phyloP scores from a whole-genome alignment of 108 stramenopile genomes.

The Cyclotella sp. region DNA sequence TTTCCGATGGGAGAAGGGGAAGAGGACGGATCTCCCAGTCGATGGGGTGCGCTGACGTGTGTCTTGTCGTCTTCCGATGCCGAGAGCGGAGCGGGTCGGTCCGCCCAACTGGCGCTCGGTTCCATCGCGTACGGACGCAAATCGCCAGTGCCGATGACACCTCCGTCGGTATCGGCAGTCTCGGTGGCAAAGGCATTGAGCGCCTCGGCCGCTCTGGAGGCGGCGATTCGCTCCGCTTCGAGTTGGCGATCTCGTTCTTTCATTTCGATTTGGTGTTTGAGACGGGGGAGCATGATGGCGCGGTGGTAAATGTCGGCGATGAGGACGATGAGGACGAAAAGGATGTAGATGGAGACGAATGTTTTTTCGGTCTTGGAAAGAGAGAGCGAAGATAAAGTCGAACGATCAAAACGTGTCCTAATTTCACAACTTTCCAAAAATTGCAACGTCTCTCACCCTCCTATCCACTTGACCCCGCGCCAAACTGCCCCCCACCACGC shows the following conservation, averaged over 20 bases:
- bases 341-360: constrained; percentile 62
- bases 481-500: constrained; percentile 66
- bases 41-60: constrained; percentile 24
- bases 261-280: constrained; percentile 37
- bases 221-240: constrained; percentile 41
- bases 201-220: constrained; percentile 39
- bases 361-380: constrained; percentile 22
- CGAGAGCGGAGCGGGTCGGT: not conserved
- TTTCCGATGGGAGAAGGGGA: constrained; percentile 11
- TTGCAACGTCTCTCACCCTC: constrained; percentile 52
- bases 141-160: too few relatives aligned
- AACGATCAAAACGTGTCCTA: too few relatives aligned
- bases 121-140: too few relatives aligned
- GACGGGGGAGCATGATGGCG: constrained; percentile 78
- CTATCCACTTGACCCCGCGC: constrained; percentile 60
- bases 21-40: constrained; percentile 5
- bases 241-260: constrained; percentile 53
- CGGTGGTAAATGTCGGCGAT: constrained; percentile 90
- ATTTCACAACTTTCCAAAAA: too few relatives aligned
- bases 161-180: not conserved
- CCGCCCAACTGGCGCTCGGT: too few relatives aligned
- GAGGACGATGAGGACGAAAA: constrained; percentile 80
- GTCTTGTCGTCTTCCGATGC: constrained; percentile 10
- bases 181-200: constrained; percentile 27
- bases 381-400: too few relatives aligned